Percentiles rank a stretch among this genome's conserved stretches.
phyloP scores from a whole-genome alignment of 495 filamentous ascomycete genomes.

The Platismatia glauca region DNA sequence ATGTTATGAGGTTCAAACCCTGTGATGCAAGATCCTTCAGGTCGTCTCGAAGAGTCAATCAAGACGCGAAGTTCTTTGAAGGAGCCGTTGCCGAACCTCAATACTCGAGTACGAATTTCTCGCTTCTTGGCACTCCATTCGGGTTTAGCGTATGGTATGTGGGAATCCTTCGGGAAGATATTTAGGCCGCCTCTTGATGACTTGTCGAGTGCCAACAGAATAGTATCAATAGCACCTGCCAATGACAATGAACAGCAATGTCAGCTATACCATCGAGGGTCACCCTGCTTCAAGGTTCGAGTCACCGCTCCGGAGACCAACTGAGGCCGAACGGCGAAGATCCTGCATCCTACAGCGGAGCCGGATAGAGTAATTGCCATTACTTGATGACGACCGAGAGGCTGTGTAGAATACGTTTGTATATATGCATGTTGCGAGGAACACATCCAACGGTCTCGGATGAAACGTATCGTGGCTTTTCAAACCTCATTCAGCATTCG shows the following conservation, averaged over 20 bases:
- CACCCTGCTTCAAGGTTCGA: background rate
- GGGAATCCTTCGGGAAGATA: too few relatives aligned
- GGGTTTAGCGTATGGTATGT: conserved; percentile 3
- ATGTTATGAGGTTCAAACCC: background rate
- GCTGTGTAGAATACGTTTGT: background rate
- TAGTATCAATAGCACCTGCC: background rate
- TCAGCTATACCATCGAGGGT: background rate
- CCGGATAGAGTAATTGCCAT: background rate
- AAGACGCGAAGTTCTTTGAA: background rate
- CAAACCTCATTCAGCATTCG: background rate
- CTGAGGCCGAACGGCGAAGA: background rate
- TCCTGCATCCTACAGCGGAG: background rate
- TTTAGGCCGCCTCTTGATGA: too few relatives aligned
- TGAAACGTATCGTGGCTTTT: background rate
- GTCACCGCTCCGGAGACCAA: background rate
- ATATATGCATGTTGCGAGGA: background rate
- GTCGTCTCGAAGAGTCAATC: background rate
- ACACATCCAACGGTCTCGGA: background rate
- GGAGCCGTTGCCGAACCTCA: background rate
- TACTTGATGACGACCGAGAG: background rate
- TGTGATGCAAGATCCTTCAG: background rate
- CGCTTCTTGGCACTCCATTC: background rate
- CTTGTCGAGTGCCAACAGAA: too few relatives aligned
- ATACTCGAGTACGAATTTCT: background rate
- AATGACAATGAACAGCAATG: background rate